Base-by-base conservation (phyloP, 805 yeast species). In the Ogataea henricii region DNA sequence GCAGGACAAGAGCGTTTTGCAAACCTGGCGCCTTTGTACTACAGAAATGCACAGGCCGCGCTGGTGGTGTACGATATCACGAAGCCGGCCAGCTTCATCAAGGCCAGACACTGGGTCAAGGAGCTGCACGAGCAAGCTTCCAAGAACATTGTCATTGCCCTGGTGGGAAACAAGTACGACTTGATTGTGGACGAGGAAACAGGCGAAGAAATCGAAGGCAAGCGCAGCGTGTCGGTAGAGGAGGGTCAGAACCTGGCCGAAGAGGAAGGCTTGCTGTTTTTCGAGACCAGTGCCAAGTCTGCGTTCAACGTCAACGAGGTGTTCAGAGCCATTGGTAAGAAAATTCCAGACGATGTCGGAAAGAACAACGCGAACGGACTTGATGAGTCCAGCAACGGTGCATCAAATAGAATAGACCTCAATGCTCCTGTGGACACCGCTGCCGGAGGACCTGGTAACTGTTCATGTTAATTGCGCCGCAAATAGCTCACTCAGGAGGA, bases 1-100 rank as follows among this genome's bases (percentile, higher is more conserved):
- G 98, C 98, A 2, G 99, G 99, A 17, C 98, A 92, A 73, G 99
- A 92, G 67, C 73, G 99, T 54, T 92, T 92, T 73, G 97, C 97
- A 13, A 84, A 92, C 21, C 77, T 92, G 61, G 97, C 98, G 1
- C 98, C 98, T 23, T 86, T 92, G 94, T 92, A 92, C 70, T 92
- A 92, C 72, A 80, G 99, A 65, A 92, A 94, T 63, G 97, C 99
- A 13, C 97, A 91, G 66, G 96, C 96, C 22, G 98, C 98, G 0
- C 73, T 92, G 52, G 96, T 94, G 12, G 99, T 92, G 8, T 92
- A 92, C 66, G 99, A 92, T 62, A 81, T 92, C 56, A 91, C 98
- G 33, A 90, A 90, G 63, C 96, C 97, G 2, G 94, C 96, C 12
- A 86, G 96, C 20, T 92, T 92, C 60, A 85, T 90, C 59, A 90